Conservation (phyloP, 768 basidiomycete genomes). For the Lentinula detonsa region DNA sequence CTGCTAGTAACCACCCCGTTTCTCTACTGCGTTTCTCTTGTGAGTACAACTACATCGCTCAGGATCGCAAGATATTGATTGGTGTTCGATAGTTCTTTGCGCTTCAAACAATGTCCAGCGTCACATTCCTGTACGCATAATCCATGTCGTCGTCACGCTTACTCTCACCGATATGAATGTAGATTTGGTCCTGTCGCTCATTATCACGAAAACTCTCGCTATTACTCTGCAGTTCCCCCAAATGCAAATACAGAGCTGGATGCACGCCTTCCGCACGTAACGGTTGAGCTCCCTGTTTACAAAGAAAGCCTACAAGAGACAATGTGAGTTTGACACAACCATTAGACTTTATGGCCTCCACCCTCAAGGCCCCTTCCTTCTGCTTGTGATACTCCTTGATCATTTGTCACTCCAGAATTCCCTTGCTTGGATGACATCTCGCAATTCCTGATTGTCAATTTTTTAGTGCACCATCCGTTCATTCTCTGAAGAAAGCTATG, state of each 20-base stretch:
- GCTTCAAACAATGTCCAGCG: conserved; percentile 57
- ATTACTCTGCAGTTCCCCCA: conserved; percentile 69
- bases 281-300: conserved; percentile 83
- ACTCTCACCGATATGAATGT: not conserved
- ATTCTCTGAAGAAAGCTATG: conserved; percentile 79
- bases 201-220: conserved; percentile 78
- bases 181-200: conserved; percentile 83
- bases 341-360: conserved; percentile 4
- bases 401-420: not conserved
- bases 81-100: conserved; percentile 56
- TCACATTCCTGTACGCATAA: conserved; percentile 55
- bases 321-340: conserved; percentile 46
- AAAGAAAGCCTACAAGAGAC: conserved; percentile 80
- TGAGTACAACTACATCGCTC: conserved; percentile 23
- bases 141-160: conserved; percentile 4
- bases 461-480: conserved; percentile 65
- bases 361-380: not conserved
- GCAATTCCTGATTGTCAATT: not conserved
- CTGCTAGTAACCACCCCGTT: conserved; percentile 63
- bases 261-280: conserved; percentile 62
- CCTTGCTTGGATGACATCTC: no score
- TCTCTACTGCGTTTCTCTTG: conserved; percentile 70
- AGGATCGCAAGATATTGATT: not conserved
- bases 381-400: not conserved
- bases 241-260: conserved; percentile 59